Evolutionary conservation across 2,329 filamentous ascomycete species (phyloP), one percentile per base, ranked within the genome.

Genomic region (Canariomyces notabilis): DNA sequence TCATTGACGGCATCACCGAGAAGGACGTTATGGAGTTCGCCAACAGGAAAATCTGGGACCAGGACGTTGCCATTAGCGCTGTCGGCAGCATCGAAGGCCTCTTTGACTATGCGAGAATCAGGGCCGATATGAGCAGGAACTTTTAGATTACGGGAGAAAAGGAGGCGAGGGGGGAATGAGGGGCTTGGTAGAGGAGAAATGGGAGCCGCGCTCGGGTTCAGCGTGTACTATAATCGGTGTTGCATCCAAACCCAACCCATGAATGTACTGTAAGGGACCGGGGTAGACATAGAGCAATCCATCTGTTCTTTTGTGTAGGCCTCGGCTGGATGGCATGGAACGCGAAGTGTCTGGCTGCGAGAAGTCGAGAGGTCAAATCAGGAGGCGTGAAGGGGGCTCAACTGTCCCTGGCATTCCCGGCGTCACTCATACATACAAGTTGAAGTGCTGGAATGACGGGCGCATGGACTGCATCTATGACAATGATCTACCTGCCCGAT

Each of bases 11-110:
- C 60, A 91, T 98, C 65, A 89, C 89, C 56, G 89, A 90, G 72
- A 94, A 94, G 78, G 89, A 97, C 63, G 88, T 98, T 56, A 96
- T 96, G 87, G 82, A 86, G 62, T 98, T 97, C 67, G 91, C 91
- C 62, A 85, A 87, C 77, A 82, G 83, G 71, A 95, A 93, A 75
- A 75, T 98, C 52, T 98, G 93, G 93, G 93, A 98, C 73, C 86
- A 91, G 72, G 93, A 98, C 67, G 76, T 98, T 61, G 93, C 93
- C 62, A 79, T 98, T 68, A 90, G 84, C 66, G 93, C 91, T 26
- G 87, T 97, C 57, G 93, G 93, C 58, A 84, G 82, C 73, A 89
- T 97, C 64, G 93, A 97, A 79, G 91, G 83, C 66, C 69, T 85
- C 48, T 77, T 86, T 52, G 81, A 91, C 69, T 94, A 93, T 75